phyloP scores from a whole-genome alignment of 2,329 filamentous ascomycete genomes.

The Botrytis galanthina region DNA sequence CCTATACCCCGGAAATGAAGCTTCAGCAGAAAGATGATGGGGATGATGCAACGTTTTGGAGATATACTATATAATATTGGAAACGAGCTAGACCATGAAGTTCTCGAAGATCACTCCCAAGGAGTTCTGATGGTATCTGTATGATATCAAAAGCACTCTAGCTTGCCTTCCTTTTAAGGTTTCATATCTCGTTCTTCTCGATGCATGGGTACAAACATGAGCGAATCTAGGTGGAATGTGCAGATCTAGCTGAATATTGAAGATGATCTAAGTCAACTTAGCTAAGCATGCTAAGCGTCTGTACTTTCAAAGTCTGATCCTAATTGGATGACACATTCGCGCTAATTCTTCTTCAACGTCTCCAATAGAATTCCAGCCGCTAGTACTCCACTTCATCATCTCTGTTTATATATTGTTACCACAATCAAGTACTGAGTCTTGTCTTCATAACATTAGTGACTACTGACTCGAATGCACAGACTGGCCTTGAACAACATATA shows the following conservation, averaged over 20 bases:
- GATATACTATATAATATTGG: conserved; percentile 48
- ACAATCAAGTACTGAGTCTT: neutral
- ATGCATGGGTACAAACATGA: neutral
- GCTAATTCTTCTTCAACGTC: neutral
- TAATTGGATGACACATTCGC: neutral
- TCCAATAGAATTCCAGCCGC: neutral
- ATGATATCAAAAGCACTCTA: neutral
- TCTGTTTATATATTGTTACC: neutral
- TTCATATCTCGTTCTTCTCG: neutral
- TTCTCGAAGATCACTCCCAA: neutral
- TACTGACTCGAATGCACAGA: neutral
- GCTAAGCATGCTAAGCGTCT: neutral
- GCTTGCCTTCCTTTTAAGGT: neutral
- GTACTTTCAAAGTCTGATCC: neutral
- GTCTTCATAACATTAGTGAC: neutral
- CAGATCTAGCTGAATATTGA: neutral
- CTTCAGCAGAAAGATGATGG: conserved; percentile 52
- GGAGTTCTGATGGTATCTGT: neutral
- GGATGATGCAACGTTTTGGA: conserved; percentile 56
- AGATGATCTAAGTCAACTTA: neutral
- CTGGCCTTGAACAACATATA: too few relatives aligned
- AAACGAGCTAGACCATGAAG: too few relatives aligned
- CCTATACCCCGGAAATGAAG: conserved; percentile 55
- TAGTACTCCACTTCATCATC: too few relatives aligned
- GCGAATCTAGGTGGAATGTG: neutral